phyloP scores from a whole-genome alignment of 805 yeast genomes.

The Starmerella sirachaensis region DNA sequence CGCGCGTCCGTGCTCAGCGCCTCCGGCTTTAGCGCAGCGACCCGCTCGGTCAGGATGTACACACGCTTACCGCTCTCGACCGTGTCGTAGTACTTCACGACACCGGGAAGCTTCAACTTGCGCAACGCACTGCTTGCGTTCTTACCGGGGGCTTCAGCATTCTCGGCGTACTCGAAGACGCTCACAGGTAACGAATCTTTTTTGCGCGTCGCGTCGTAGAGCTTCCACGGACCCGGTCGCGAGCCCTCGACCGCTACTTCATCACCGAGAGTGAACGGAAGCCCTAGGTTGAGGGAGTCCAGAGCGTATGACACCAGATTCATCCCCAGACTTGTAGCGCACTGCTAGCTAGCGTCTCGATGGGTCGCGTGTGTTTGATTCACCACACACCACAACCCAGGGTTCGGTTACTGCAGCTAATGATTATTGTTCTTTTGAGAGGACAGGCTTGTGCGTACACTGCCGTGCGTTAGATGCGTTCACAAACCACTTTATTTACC shows the following conservation, averaged over 20 bases:
- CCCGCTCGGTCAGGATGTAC: conserved; percentile 58
- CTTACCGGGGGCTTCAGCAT: conserved; percentile 32
- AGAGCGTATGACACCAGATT: conserved; percentile 58
- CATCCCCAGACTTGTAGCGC: no score
- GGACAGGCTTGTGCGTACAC: no score
- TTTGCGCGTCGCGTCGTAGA: conserved; percentile 45
- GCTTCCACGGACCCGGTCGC: conserved; percentile 44
- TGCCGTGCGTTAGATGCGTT: no score
- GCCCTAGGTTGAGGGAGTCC: conserved; percentile 30
- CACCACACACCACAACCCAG: no score
- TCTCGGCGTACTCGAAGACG: conserved; percentile 50
- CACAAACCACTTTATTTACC: no score
- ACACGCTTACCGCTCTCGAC: conserved; percentile 46
- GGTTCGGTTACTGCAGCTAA: no score
- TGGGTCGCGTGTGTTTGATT: no score
- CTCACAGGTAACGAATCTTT: conserved; percentile 42
- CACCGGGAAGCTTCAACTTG: conserved; percentile 55
- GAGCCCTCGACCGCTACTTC: conserved; percentile 18
- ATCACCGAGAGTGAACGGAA: conserved; percentile 29
- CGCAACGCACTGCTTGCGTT: conserved; percentile 38
- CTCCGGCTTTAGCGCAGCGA: conserved; percentile 37
- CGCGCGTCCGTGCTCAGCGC: conserved; percentile 1
- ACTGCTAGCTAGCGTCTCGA: no score
- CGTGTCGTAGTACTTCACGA: conserved; percentile 50
- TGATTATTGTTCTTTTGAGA: no score